Percentiles rank a stretch among this genome's conserved stretches.
These are phyloP conservation scores for Trapa bicornis DNA, from an alignment of 345 rosid species.

Conservation along the genomic window DNA sequence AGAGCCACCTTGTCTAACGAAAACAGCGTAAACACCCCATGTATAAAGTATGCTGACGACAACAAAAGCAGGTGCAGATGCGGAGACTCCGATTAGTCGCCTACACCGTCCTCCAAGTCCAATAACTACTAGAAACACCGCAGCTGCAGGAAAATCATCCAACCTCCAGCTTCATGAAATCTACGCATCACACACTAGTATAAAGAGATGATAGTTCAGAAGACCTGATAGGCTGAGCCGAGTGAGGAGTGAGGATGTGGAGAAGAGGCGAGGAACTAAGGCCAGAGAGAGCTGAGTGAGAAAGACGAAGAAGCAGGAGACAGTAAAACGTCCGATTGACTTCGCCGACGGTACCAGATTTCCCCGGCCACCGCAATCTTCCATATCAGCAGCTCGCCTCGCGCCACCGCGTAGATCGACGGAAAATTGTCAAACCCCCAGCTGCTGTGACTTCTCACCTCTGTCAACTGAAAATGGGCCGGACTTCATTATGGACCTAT, in stretches of 20 bases:
- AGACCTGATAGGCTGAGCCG: slow-evolving; percentile 40
- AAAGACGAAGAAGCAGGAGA: slow-evolving; percentile 29
- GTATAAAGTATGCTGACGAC: slow-evolving; percentile 28
- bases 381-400: slow-evolving; percentile 15
- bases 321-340: slow-evolving; percentile 17
- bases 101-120: slow-evolving; percentile 35
- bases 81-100: slow-evolving; percentile 29
- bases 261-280: slow-evolving; percentile 35
- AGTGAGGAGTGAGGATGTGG: slow-evolving; percentile 19
- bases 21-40: slow-evolving; percentile 31
- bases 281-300: slow-evolving; percentile 30
- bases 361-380: slow-evolving; percentile 8
- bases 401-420: background rate
- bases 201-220: background rate
- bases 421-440: background rate
- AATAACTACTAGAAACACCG: slow-evolving; percentile 20
- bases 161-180: background rate
- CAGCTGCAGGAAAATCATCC: slow-evolving; percentile 17
- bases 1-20: slow-evolving; percentile 32
- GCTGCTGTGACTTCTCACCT: background rate
- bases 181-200: background rate
- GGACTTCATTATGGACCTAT: background rate
- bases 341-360: background rate
- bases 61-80: slow-evolving; percentile 48
- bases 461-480: background rate